Percentiles rank a stretch among this genome's conserved stretches.
These are phyloP conservation scores for Russula olivacea DNA, from an alignment of 768 basidiomycete genomes.

Conservation along the genomic window DNA sequence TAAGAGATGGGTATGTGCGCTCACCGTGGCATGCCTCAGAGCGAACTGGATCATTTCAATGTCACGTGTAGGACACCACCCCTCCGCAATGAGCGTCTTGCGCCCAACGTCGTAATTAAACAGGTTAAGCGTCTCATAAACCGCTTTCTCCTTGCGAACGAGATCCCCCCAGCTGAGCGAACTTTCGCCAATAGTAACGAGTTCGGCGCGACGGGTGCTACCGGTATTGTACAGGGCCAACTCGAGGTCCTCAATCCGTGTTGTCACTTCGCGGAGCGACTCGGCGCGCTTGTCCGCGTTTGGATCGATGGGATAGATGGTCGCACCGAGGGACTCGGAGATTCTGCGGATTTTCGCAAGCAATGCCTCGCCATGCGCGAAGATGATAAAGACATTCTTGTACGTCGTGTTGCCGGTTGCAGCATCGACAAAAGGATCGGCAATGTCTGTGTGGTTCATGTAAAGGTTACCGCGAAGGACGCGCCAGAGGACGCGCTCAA, in stretches of 20 bases:
- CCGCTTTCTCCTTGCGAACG: slow-evolving; percentile 90
- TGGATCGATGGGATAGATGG: slow-evolving; percentile 91
- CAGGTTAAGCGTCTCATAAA: slow-evolving; percentile 92
- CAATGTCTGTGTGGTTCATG: slow-evolving; percentile 98
- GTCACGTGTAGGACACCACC: slow-evolving; percentile 94
- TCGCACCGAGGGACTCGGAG: slow-evolving; percentile 98
- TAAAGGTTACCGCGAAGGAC: slow-evolving; percentile 96
- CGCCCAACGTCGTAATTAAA: slow-evolving; percentile 92
- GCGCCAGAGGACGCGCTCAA: slow-evolving; percentile 97
- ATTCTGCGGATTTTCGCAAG: slow-evolving; percentile 97
- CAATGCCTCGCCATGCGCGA: slow-evolving; percentile 90
- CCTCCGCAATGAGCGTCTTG: slow-evolving; percentile 95
- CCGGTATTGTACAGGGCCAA: slow-evolving; percentile 87
- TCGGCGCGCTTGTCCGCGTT: slow-evolving; percentile 90
- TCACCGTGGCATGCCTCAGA: slow-evolving; percentile 78
- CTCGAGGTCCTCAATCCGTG: slow-evolving; percentile 86
- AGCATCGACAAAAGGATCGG: slow-evolving; percentile 87
- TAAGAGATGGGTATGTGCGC: slow-evolving; percentile 23
- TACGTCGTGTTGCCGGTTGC: slow-evolving; percentile 74
- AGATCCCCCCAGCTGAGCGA: slow-evolving; percentile 91
- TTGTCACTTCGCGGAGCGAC: slow-evolving; percentile 81
- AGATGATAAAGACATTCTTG: slow-evolving; percentile 99
- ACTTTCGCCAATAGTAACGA: slow-evolving; percentile 78
- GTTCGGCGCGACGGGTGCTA: slow-evolving; percentile 71
- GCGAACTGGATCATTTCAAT: slow-evolving; percentile 81